Evolutionary conservation across 352 stramenopile species (phyloP).

Genomic region (Globisporangium spiculum): DNA sequence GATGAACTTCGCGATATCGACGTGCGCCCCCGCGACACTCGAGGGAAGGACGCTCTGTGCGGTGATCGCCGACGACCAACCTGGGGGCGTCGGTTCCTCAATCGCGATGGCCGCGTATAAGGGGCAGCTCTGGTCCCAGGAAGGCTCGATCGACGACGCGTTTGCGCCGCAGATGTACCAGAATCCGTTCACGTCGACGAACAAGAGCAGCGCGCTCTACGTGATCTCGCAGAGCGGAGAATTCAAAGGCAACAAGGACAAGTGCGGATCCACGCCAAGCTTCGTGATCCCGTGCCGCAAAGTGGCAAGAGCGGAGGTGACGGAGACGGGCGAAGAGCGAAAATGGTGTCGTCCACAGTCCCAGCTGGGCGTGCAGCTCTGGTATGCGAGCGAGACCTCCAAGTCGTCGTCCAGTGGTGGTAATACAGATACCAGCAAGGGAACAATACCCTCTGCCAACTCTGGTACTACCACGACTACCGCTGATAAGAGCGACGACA

Average conservation of each 20-base stretch:
- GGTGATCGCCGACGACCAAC: not conserved
- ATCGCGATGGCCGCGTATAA: slow-evolving; percentile 4
- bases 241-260: slow-evolving; percentile 6
- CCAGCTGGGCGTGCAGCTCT: slow-evolving; percentile 24
- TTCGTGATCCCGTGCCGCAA: slow-evolving; percentile 31
- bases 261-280: slow-evolving; percentile 18
- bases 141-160: slow-evolving; percentile 28
- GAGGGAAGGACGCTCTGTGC: slow-evolving; percentile 23
- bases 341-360: slow-evolving; percentile 35
- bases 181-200: slow-evolving; percentile 15
- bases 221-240: slow-evolving; percentile 1
- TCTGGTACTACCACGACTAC: not conserved
- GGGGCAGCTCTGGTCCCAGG: slow-evolving; percentile 21
- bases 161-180: slow-evolving; percentile 35
- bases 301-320: slow-evolving; percentile 13
- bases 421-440: not conserved
- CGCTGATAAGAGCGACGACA: not conserved
- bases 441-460: too few species aligned
- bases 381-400: slow-evolving; percentile 21
- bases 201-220: slow-evolving; percentile 11
- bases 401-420: not conserved
- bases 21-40: slow-evolving; percentile 20
- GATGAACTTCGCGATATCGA: slow-evolving; percentile 21
- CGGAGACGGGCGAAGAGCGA: slow-evolving; percentile 14
- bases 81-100: not conserved